Evolutionary conservation across 345 rosid genomes (phyloP), one percentile per base, ranked within the genome.

Genomic region (Chamaenerion angustifolium): DNA sequence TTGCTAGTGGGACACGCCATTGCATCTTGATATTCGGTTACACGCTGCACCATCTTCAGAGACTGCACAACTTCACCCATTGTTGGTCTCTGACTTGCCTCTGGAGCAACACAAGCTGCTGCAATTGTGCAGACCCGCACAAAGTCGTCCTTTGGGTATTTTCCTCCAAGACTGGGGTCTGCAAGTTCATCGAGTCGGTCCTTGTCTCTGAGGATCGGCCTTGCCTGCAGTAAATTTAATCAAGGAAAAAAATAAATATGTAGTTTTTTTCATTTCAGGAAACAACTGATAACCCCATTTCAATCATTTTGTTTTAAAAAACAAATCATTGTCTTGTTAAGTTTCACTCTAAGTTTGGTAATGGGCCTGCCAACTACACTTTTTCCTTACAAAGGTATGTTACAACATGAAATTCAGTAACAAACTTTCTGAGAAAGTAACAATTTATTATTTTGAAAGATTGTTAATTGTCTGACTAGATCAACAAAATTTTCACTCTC

Each of bases 31-130:
- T 78, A 70, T 68, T 92, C 98, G 1, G 80, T 61, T 0, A 76
- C 77, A 0, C 90, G 77, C 74, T 87, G 98, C 54, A 92, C 96
- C 98, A 92, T 92, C 72, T 92, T 92, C 10, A 92, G 83, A 12
- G 98, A 92, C 64, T 92, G 98, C 12, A 92, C 96, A 56, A 92
- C 98, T 82, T 92, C 96, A 1, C 98, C 98, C 96, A 87, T 92
- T 13, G 96, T 82, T 15, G 98, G 98, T 64, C 98, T 71, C 56
- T 87, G 96, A 70, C 62, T 92, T 4, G 96, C 88, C 67, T 92
- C 96, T 3, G 96, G 89, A 45, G 98, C 81, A 46, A 92, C 98
- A 61, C 98, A 92, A 52, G 96, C 98, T 13, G 98, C 96, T 4
- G 96, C 96, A 42, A 92, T 84, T 40, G 98, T 92, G 79, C 98